These are phyloP conservation scores for Leishmania tropica DNA, from an alignment of 208 protist genomes.

Conservation along the genomic window DNA sequence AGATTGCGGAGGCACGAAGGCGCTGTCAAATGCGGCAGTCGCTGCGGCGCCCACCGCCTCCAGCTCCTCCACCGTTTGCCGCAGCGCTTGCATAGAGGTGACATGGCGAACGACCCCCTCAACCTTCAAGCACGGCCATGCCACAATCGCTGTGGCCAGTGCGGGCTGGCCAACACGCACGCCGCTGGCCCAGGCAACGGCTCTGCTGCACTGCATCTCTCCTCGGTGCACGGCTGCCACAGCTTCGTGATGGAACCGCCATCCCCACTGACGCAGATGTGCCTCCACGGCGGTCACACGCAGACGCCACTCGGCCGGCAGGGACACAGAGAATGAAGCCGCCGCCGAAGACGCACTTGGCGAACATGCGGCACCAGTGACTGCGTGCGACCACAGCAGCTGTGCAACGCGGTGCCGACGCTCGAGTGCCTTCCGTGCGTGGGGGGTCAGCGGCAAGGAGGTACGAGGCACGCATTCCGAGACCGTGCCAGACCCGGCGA, in stretches of 20 bases:
- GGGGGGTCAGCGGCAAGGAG: constrained; percentile 6
- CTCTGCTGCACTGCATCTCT: not conserved
- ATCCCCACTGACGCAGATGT: constrained; percentile 65
- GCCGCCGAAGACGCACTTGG: not conserved
- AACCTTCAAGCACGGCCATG: constrained; percentile 58
- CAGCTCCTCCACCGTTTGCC: constrained; percentile 63
- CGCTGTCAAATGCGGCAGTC: not conserved
- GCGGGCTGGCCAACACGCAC: not conserved
- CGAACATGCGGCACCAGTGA: not conserved
- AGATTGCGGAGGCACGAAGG: not conserved
- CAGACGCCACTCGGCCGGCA: constrained; percentile 43
- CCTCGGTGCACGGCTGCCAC: not conserved
- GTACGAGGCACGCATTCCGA: not conserved
- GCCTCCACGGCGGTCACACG: constrained; percentile 43
- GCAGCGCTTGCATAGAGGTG: constrained; percentile 41
- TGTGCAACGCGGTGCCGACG: constrained; percentile 5
- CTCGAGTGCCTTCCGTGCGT: constrained; percentile 15
- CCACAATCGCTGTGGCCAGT: constrained; percentile 24
- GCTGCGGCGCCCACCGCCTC: constrained; percentile 19
- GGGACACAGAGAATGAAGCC: constrained; percentile 20
- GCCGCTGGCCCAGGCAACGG: not conserved
- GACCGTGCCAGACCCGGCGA: not conserved
- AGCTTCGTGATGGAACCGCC: constrained; percentile 48
- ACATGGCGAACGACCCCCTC: constrained; percentile 48
- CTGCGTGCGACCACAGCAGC: constrained; percentile 7